Percentiles rank a stretch among this genome's conserved stretches.
Conservation (phyloP, 345 rosid genomes). For the Corymbia maculata region DNA sequence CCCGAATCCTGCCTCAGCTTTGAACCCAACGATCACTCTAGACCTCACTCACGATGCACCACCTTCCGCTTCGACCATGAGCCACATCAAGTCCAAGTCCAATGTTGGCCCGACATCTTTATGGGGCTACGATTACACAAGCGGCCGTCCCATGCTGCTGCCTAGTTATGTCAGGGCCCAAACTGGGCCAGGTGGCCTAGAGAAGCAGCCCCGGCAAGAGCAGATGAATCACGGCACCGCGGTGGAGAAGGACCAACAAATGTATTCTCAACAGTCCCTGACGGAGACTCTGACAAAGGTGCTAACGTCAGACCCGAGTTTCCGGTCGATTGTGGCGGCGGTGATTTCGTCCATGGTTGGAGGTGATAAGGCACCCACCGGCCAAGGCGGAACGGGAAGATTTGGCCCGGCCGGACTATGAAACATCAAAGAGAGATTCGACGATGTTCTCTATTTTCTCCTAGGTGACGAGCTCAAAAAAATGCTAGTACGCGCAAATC, state of each 20-base stretch:
- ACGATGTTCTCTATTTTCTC: background rate
- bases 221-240: background rate
- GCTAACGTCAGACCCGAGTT: conserved; percentile 57
- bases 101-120: conserved; percentile 2
- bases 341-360: conserved; percentile 63
- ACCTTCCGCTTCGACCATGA: conserved; percentile 24
- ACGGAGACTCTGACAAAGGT: conserved; percentile 62
- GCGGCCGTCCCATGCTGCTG: background rate
- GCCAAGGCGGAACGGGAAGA: conserved; percentile 11
- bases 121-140: conserved; percentile 24
- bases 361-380: background rate
- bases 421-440: background rate
- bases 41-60: conserved; percentile 48
- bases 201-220: background rate
- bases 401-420: conserved; percentile 1
- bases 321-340: conserved; percentile 54
- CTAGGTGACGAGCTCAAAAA: background rate
- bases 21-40: conserved; percentile 70
- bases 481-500: background rate
- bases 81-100: conserved; percentile 11
- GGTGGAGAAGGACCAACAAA: background rate
- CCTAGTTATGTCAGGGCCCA: background rate
- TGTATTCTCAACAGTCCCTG: conserved; percentile 23
- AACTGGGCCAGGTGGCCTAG: background rate
- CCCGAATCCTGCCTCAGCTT: conserved; percentile 23